These are phyloP conservation scores for Phytopythium delawarense DNA, from an alignment of 352 stramenopile genomes.

Conservation along the genomic window DNA sequence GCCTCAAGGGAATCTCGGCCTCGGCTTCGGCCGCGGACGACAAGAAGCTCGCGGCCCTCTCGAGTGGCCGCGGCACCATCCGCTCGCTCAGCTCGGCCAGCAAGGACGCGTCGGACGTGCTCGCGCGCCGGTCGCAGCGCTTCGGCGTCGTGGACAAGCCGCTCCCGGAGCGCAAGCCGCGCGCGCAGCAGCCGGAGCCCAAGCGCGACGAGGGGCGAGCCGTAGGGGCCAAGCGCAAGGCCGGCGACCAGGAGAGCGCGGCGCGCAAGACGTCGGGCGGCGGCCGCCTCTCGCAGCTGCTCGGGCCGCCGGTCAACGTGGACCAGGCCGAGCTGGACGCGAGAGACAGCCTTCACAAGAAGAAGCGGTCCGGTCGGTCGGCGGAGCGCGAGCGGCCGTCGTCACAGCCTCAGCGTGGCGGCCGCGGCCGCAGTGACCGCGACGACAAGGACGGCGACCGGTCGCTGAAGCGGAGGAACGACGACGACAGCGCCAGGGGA, in stretches of 20 bases:
- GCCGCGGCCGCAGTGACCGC: conserved; percentile 12
- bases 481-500: conserved; percentile 12
- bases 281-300: conserved; percentile 38
- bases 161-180: conserved; percentile 15
- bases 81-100: conserved; percentile 38
- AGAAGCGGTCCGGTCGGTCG: conserved; percentile 35
- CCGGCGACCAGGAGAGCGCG: conserved; percentile 14
- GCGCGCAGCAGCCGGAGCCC: conserved; percentile 19
- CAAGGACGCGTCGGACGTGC: conserved; percentile 44
- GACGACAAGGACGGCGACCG: conserved; percentile 17
- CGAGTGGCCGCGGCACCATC: conserved; percentile 37
- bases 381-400: conserved; percentile 18
- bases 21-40: conserved; percentile 17
- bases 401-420: conserved; percentile 17
- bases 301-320: conserved; percentile 72
- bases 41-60: conserved; percentile 56
- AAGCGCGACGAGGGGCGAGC: conserved; percentile 16
- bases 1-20: conserved; percentile 41
- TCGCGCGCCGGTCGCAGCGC: conserved; percentile 70
- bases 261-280: conserved; percentile 11
- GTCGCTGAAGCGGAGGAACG: conserved; percentile 4
- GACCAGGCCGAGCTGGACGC: conserved; percentile 75
- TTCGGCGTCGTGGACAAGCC: conserved; percentile 57
- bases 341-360: conserved; percentile 57
- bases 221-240: conserved; percentile 20